A percentile compares a stretch with the other conserved stretches of the same genome.
These are phyloP conservation scores for Ophiostoma sp. DNA, from an alignment of 2,329 filamentous ascomycete genomes.

Conservation along the genomic window DNA sequence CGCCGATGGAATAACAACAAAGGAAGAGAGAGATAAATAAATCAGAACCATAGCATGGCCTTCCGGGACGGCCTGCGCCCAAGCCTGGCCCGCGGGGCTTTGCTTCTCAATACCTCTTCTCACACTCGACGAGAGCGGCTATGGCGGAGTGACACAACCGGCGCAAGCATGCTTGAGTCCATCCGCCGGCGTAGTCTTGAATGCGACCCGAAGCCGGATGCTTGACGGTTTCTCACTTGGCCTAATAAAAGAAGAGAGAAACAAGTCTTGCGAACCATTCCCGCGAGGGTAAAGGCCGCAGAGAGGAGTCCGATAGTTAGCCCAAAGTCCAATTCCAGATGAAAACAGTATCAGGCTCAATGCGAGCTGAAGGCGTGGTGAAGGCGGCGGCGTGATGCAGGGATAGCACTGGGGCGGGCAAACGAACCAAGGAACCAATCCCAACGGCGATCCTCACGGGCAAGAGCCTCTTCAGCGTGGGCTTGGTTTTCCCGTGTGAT, in stretches of 20 bases:
- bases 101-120: background rate
- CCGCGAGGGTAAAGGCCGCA: too few species aligned
- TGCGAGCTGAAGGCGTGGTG: background rate
- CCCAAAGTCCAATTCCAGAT: background rate
- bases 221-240: slow-evolving; percentile 23
- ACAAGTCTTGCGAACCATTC: background rate
- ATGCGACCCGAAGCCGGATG: slow-evolving; percentile 6
- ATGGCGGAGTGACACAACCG: slow-evolving; percentile 19
- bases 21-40: background rate
- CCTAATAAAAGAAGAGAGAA: slow-evolving; percentile 16
- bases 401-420: slow-evolving; percentile 35
- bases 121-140: slow-evolving; percentile 19
- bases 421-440: slow-evolving; percentile 55
- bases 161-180: slow-evolving; percentile 16
- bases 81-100: background rate
- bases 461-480: slow-evolving; percentile 46
- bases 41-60: background rate
- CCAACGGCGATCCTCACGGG: slow-evolving; percentile 54
- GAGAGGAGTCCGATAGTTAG: slow-evolving; percentile 6
- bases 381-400: slow-evolving; percentile 18
- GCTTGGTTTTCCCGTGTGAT: slow-evolving; percentile 46
- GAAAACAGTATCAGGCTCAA: background rate
- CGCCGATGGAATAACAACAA: background rate
- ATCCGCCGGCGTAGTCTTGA: slow-evolving; percentile 21
- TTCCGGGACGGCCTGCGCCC: background rate